phyloP scores from a whole-genome alignment of 2,329 filamentous ascomycete species.

The Paecilomyces variotii region DNA sequence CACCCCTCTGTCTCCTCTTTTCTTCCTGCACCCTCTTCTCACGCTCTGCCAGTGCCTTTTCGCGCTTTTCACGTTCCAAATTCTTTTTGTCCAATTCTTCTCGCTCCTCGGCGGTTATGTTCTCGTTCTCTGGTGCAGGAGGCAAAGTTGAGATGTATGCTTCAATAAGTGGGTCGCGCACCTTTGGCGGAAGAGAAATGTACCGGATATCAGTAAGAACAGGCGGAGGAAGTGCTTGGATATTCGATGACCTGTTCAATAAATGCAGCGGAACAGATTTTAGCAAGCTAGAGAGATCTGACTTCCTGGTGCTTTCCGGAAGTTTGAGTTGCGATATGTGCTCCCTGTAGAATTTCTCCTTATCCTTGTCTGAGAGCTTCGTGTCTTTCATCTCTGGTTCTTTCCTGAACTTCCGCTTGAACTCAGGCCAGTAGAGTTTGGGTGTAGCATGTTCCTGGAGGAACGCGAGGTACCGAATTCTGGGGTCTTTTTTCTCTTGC shows the following conservation, averaged over 20 bases:
- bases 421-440: constrained; percentile 96
- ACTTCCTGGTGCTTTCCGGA: constrained; percentile 38
- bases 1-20: constrained; percentile 31
- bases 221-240: constrained; percentile 31
- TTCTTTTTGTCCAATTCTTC: constrained; percentile 28
- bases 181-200: constrained; percentile 31
- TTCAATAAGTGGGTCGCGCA: constrained; percentile 34
- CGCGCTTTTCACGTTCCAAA: constrained; percentile 35
- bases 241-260: constrained; percentile 32
- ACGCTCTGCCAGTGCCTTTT: constrained; percentile 36
- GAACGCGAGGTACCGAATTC: constrained; percentile 72
- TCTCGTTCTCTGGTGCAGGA: constrained; percentile 25
- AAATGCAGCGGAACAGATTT: constrained; percentile 34
- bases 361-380: constrained; percentile 39
- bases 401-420: constrained; percentile 81
- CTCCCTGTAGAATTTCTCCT: constrained; percentile 43
- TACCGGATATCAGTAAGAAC: constrained; percentile 39
- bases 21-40: constrained; percentile 37
- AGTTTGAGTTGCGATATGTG: constrained; percentile 39
- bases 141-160: constrained; percentile 37
- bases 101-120: constrained; percentile 30
- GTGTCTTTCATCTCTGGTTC: constrained; percentile 61
- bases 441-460: constrained; percentile 74
- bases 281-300: constrained; percentile 37
- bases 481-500: constrained; percentile 74